phyloP scores from a whole-genome alignment of 345 rosid genomes.

The Moricandia moricandioides region DNA sequence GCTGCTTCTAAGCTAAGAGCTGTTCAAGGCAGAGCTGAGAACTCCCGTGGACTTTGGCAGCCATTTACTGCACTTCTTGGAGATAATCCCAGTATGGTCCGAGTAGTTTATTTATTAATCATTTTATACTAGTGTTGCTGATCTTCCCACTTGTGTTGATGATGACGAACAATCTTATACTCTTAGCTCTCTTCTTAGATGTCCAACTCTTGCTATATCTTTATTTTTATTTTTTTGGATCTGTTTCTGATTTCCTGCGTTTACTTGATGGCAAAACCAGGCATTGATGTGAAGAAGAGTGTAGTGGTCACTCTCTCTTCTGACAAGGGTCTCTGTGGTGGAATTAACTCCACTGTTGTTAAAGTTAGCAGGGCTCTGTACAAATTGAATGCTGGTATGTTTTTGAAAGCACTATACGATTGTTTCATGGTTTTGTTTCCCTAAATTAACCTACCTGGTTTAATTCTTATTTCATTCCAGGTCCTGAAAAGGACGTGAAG shows the following conservation, averaged over 20 bases:
- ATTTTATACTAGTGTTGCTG: background rate
- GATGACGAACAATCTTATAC: conserved; percentile 18
- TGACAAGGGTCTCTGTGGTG: conserved; percentile 99
- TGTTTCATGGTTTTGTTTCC: conserved; percentile 12
- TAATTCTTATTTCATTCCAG: conserved; percentile 34
- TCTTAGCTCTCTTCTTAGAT: background rate
- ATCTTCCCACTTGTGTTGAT: background rate
- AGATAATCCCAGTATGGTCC: conserved; percentile 43
- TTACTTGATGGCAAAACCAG: conserved; percentile 39
- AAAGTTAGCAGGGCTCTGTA: conserved; percentile 71
- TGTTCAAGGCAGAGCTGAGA: conserved; percentile 78
- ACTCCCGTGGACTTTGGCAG: conserved; percentile 98
- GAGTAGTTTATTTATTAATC: background rate
- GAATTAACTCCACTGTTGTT: conserved; percentile 89
- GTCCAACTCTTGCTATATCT: conserved; percentile 6
- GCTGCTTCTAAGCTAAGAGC: conserved; percentile 96
- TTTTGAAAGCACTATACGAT: background rate
- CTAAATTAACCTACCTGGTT: background rate
- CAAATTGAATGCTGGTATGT: conserved; percentile 69
- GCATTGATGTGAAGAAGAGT: conserved; percentile 89
- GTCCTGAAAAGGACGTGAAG: conserved; percentile 81
- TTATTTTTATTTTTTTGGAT: background rate
- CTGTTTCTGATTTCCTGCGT: conserved; percentile 6
- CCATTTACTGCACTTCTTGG: conserved; percentile 57
- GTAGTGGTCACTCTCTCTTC: conserved; percentile 84